Percentiles rank a stretch among this genome's conserved stretches.
These are phyloP conservation scores for Tardiomyces depauwii DNA, from an alignment of 1,139 yeast genomes.

Conservation along the genomic window DNA sequence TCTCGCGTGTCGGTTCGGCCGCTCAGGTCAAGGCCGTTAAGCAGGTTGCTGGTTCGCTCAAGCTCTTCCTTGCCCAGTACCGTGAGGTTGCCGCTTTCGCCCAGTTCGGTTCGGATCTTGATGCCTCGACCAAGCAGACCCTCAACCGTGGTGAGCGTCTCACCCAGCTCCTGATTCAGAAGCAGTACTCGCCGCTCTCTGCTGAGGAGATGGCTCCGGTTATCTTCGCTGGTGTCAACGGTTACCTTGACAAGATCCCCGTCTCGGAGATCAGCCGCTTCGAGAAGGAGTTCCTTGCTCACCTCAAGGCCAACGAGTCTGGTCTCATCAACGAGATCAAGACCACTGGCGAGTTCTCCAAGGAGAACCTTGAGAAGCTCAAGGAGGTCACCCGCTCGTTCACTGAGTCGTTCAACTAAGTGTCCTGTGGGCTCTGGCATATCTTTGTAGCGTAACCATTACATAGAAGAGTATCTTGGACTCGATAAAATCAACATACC, in stretches of 20 bases:
- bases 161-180: constrained; percentile 97
- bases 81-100: constrained; percentile 99
- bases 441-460: no score
- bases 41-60: constrained; percentile 99
- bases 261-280: constrained; percentile 82
- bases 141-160: constrained; percentile 99
- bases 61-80: constrained; percentile 99
- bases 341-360: constrained; percentile 82
- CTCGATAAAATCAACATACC: background rate
- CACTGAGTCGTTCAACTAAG: constrained; percentile 16
- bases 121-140: constrained; percentile 99
- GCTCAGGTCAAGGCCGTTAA: constrained; percentile 99
- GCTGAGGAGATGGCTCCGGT: constrained; percentile 99
- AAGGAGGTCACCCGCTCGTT: constrained; percentile 87
- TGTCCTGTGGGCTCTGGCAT: no score
- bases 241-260: constrained; percentile 87
- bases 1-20: constrained; percentile 99
- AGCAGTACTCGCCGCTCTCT: constrained; percentile 92
- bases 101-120: constrained; percentile 99
- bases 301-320: constrained; percentile 78
- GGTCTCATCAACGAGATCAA: constrained; percentile 76
- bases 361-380: constrained; percentile 79
- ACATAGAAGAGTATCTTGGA: background rate
- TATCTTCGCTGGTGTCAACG: constrained; percentile 99
- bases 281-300: constrained; percentile 83